Evolutionary conservation across 345 rosid species (phyloP).

Genomic region (Eucalyptus sideroxylon): DNA sequence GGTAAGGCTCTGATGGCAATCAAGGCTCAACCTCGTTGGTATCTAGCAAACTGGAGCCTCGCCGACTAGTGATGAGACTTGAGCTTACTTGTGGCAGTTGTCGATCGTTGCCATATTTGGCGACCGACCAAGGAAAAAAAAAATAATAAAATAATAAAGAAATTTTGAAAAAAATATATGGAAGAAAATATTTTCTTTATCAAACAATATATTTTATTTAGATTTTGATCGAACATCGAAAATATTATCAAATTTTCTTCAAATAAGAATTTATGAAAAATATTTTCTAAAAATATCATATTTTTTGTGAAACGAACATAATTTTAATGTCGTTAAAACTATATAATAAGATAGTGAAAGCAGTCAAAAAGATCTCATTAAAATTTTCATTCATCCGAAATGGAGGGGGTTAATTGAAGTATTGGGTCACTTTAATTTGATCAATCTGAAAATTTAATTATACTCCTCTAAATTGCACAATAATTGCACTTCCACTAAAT

Average conservation of each 20-base stretch:
- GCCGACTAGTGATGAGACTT: accelerated
- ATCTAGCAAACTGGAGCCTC: too few relatives aligned
- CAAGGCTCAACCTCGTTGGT: accelerated
- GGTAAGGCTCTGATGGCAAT: accelerated
- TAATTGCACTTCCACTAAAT: background rate
- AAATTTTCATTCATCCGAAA: background rate
- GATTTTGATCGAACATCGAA: accelerated
- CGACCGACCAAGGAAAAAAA: accelerated
- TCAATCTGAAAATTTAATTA: background rate
- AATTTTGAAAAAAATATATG: too few relatives aligned
- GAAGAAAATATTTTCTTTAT: accelerated
- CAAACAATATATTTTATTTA: accelerated
- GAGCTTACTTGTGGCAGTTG: too few relatives aligned
- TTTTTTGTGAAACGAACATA: accelerated
- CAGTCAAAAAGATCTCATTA: background rate
- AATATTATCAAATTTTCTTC: too few relatives aligned
- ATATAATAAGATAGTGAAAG: accelerated
- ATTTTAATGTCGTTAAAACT: background rate
- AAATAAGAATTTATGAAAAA: too few relatives aligned
- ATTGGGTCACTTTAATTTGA: background rate
- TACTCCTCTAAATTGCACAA: background rate
- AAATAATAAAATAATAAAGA: too few relatives aligned
- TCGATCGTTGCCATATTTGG: accelerated
- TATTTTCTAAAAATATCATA: accelerated
- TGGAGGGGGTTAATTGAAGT: background rate